Conservation (phyloP, 345 rosid genomes). For the Lagerstroemia speciosa region DNA sequence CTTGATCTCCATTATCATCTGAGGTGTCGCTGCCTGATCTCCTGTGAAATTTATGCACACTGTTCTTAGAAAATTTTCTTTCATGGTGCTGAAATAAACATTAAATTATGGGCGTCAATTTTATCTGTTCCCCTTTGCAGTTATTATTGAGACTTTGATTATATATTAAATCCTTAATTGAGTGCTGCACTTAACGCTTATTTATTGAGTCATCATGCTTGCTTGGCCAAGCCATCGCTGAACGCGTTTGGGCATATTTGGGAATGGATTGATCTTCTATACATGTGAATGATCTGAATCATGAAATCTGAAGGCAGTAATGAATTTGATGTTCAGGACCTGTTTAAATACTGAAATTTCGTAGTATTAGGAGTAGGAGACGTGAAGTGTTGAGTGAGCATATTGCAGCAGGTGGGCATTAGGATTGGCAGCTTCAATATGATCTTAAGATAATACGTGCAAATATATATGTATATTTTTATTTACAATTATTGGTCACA, state of each 20-base stretch:
- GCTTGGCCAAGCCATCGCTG: background rate
- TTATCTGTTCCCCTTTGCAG: background rate
- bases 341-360: background rate
- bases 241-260: background rate
- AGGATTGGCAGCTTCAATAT: background rate
- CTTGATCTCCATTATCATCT: constrained; percentile 92
- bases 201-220: background rate
- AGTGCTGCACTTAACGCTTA: background rate
- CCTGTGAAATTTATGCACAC: background rate
- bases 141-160: background rate
- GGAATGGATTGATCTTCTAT: background rate
- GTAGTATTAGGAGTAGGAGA: background rate
- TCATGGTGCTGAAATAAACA: background rate
- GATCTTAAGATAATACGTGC: background rate
- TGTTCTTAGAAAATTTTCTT: background rate
- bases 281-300: background rate
- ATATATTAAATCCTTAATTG: background rate
- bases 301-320: background rate
- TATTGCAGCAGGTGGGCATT: background rate
- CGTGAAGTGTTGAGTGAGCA: background rate
- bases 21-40: constrained; percentile 36
- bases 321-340: background rate
- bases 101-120: background rate
- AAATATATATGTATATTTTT: background rate
- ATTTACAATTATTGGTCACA: background rate